Conservation (phyloP, 345 rosid species). For the Mallotus nudiflorus region DNA sequence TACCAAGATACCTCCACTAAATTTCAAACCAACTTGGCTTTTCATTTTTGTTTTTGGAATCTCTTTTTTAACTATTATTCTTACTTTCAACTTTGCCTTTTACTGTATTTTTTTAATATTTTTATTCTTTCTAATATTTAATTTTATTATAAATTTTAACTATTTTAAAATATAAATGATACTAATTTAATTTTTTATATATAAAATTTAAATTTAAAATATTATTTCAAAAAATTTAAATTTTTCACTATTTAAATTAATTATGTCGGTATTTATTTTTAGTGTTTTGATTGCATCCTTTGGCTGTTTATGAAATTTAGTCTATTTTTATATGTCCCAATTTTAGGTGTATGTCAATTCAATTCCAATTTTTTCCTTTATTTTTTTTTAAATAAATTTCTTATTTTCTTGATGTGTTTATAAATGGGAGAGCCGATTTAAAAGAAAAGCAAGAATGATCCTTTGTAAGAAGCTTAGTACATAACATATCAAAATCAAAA, state of each 20-base stretch:
- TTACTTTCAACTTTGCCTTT: too few relatives aligned
- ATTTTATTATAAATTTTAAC: too few relatives aligned
- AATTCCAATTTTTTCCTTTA: neutral
- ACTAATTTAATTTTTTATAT: too few relatives aligned
- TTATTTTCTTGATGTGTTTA: neutral
- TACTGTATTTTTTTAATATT: too few relatives aligned
- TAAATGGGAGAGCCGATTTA: neutral
- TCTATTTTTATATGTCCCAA: neutral
- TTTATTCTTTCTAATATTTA: neutral
- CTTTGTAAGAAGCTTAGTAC: neutral
- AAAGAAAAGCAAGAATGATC: neutral
- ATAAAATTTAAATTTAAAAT: too few relatives aligned
- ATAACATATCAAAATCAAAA: neutral
- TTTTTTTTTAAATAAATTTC: neutral
- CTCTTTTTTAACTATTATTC: too few relatives aligned
- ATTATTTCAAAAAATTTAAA: too few relatives aligned
- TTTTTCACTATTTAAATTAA: too few relatives aligned
- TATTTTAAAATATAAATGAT: too few relatives aligned
- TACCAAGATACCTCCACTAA: constrained; percentile 15
- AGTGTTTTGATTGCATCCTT: neutral
- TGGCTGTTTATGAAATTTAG: neutral
- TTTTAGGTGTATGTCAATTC: neutral
- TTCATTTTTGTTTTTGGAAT: too few relatives aligned
- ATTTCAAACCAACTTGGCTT: constrained; percentile 15
- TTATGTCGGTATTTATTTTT: too few relatives aligned